These are phyloP conservation scores for Cercospora sp. DNA, from an alignment of 2,329 filamentous ascomycete genomes.

Conservation along the genomic window DNA sequence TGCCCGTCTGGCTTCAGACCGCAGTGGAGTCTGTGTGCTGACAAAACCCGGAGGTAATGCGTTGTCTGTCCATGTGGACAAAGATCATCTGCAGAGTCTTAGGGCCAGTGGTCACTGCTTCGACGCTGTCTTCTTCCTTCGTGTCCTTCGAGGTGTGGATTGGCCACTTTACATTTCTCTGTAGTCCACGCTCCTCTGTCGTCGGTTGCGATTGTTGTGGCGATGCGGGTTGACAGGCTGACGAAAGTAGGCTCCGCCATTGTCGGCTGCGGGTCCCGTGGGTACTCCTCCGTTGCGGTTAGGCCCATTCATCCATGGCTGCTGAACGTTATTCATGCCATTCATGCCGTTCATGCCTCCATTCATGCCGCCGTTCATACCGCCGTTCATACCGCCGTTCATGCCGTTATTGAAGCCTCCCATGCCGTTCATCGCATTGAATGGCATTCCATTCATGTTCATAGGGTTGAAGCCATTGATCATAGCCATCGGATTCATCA, in stretches of 20 bases:
- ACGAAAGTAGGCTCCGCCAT: constrained; percentile 90
- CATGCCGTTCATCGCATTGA: constrained; percentile 40
- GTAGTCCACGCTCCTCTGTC: constrained; percentile 86
- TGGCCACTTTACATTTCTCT: constrained; percentile 63
- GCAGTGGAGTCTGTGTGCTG: background rate
- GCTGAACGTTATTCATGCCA: constrained; percentile 30
- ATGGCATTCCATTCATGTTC: constrained; percentile 33
- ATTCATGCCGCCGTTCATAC: constrained; percentile 41
- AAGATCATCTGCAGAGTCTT: background rate
- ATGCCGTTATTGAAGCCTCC: constrained; percentile 36
- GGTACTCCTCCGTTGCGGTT: constrained; percentile 73
- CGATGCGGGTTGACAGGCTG: constrained; percentile 94
- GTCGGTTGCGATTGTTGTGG: constrained; percentile 76
- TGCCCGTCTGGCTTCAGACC: background rate
- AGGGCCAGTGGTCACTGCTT: background rate
- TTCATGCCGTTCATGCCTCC: constrained; percentile 40
- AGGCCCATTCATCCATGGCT: constrained; percentile 38
- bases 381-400: constrained; percentile 37
- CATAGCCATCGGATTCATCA: background rate
- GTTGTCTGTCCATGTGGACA: background rate
- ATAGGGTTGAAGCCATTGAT: constrained; percentile 35
- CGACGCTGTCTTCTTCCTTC: background rate
- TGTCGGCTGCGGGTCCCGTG: constrained; percentile 40
- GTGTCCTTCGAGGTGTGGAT: background rate
- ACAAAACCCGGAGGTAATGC: background rate